Evolutionary conservation across 257 asterid species (phyloP).

Genomic region (Solanum medicagineum): DNA sequence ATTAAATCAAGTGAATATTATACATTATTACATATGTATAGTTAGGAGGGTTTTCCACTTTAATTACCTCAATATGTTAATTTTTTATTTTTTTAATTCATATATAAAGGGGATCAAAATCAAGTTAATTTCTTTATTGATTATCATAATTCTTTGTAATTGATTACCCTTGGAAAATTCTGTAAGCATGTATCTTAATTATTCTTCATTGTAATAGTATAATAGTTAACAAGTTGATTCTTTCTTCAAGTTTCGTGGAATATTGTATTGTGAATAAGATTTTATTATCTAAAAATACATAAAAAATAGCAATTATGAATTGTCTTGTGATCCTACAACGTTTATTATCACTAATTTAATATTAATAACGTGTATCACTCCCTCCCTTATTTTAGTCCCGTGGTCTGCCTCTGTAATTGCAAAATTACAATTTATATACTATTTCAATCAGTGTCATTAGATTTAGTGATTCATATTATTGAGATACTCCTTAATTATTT

Average conservation of each 20-base stretch:
- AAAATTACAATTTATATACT: neutral
- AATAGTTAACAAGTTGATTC: neutral
- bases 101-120: neutral
- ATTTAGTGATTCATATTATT: neutral
- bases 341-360: neutral
- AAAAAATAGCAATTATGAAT: neutral
- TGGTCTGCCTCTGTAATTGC: neutral
- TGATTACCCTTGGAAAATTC: neutral
- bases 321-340: neutral
- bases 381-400: neutral
- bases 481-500: neutral
- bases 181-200: neutral
- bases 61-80: neutral
- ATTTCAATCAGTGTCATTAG: neutral
- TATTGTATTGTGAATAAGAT: no score
- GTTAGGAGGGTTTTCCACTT: neutral
- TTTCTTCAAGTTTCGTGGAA: neutral
- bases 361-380: neutral
- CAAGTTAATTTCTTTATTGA: neutral
- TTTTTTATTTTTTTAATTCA: neutral
- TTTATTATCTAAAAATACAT: no score
- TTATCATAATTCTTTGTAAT: neutral
- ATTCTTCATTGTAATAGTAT: neutral
- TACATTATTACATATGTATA: neutral
- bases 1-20: neutral